These are phyloP conservation scores for Mimosa pudica DNA, from an alignment of 306 rosid genomes.

Conservation along the genomic window DNA sequence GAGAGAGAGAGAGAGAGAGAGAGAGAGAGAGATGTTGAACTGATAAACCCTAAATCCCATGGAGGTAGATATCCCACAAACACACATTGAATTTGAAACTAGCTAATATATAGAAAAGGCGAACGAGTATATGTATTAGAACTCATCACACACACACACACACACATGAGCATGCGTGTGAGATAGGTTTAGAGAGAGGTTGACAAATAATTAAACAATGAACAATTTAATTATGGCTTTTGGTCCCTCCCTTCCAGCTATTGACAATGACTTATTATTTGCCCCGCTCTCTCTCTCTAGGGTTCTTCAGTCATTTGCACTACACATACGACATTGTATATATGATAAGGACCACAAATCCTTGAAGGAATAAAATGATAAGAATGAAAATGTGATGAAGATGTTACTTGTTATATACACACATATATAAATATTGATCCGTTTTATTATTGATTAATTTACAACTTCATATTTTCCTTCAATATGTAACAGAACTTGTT, in stretches of 20 bases:
- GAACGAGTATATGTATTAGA: not conserved
- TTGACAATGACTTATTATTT: slow-evolving; percentile 54
- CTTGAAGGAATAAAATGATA: slow-evolving; percentile 18
- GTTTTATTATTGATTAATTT: not conserved
- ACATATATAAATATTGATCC: not conserved
- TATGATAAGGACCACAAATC: slow-evolving; percentile 50
- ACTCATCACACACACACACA: not conserved
- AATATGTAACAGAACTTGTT: no score
- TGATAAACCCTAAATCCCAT: slow-evolving; percentile 13
- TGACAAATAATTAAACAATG: slow-evolving; percentile 30
- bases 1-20: slow-evolving; percentile 1
- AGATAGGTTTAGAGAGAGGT: slow-evolving; percentile 4
- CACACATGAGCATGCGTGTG: not conserved
- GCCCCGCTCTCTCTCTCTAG: slow-evolving; percentile 21
- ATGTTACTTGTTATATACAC: not conserved
- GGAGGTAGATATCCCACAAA: not conserved
- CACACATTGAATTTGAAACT: not conserved
- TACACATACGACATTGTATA: slow-evolving; percentile 11
- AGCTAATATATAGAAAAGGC: no score
- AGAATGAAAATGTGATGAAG: not conserved
- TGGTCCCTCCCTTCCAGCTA: slow-evolving; percentile 63
- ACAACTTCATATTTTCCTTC: not conserved
- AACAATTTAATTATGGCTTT: slow-evolving; percentile 26
- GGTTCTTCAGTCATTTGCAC: slow-evolving; percentile 29
- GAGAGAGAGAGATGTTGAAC: not conserved